These are phyloP conservation scores for Aurantiochytrium sp. DNA, from an alignment of 108 stramenopile genomes.

Conservation along the genomic window DNA sequence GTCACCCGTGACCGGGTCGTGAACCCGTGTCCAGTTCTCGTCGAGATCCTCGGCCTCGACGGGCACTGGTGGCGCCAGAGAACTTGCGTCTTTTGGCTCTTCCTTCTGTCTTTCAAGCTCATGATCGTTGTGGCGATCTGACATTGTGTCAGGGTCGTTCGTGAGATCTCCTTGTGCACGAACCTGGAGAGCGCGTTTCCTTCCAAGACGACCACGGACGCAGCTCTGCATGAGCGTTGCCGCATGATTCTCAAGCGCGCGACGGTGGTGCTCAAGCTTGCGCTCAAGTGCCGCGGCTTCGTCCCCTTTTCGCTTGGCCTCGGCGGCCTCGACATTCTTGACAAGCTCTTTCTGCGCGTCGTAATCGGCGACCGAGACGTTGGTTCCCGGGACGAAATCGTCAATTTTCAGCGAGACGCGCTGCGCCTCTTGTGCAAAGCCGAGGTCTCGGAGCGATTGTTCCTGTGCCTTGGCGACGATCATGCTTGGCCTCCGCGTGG, in stretches of 20 bases:
- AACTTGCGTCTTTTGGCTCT: too few relatives aligned
- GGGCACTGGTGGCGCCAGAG: too few relatives aligned
- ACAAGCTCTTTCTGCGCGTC: constrained; percentile 11
- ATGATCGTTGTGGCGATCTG: too few relatives aligned
- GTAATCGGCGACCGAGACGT: constrained; percentile 10
- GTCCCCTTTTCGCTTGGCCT: not conserved
- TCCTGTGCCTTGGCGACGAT: not conserved
- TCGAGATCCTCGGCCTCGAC: constrained; percentile 28
- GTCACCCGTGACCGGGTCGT: constrained; percentile 53
- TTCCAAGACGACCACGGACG: constrained; percentile 40
- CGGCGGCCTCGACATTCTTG: not conserved
- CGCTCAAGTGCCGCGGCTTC: constrained; percentile 29
- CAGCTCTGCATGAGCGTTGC: constrained; percentile 35
- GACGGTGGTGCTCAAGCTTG: not conserved
- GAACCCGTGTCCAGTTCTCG: constrained; percentile 44
- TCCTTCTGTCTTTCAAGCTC: too few relatives aligned
- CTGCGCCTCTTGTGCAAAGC: not conserved
- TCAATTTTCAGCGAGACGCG: constrained; percentile 29
- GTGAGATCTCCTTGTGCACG: not conserved
- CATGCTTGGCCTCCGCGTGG: not conserved
- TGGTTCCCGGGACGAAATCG: constrained; percentile 30
- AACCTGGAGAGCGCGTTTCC: not conserved
- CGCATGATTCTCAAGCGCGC: constrained; percentile 36
- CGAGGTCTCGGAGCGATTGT: not conserved
- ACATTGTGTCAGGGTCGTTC: not conserved